Base-by-base conservation (phyloP, 495 filamentous ascomycete genomes). In the Aspergillus diversus region DNA sequence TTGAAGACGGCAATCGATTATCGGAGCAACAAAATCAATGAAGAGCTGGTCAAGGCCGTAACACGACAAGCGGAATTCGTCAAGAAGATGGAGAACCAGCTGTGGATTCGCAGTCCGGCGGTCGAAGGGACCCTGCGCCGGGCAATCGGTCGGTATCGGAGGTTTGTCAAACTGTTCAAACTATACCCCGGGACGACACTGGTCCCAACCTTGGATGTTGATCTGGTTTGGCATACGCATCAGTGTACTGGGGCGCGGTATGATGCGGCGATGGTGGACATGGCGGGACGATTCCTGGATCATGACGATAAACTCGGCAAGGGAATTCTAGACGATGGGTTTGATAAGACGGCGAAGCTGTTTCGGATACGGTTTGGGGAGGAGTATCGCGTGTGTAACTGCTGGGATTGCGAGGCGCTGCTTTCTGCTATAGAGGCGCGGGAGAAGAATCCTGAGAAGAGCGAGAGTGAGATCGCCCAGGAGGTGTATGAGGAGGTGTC, bases 171-270 rank as follows among this genome's bases (percentile, higher is more conserved):
- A 16, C 63, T 78, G 5, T 66, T 77, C 47, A n/a, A 37, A 7
- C 51, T 61, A 5, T 67, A 71, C 17, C 61, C 60, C 4, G 16
- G 27, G 4, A 58, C 42, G 27, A 66, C 61, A 13, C 32, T 73
- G 21, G 70, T 73, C 33, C 70, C 70, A n/a, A 71, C 70, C 0
- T 50, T 73, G 5, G 70, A 73, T 54, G 63, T 73, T 35, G 68
- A 73, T 56, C 46, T 73, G 7, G 61, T 63, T 12, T 71, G 70
- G 70, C 70, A 73, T 67, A 87, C 84, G 0, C 85, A 87, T 66
- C 80, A 88, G 74, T 66, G 67, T 34, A 55, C 49, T 33, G 47
- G 66, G 17, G 52, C n/a, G 16, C 17, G 13, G 16, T 72, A 72
- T 55, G 21, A 64, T 27, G 51, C 35, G 5, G 5, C 53, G 1